Evolutionary conservation across 2,329 filamentous ascomycete genomes (phyloP).

Genomic region (Claviceps humidiphila): DNA sequence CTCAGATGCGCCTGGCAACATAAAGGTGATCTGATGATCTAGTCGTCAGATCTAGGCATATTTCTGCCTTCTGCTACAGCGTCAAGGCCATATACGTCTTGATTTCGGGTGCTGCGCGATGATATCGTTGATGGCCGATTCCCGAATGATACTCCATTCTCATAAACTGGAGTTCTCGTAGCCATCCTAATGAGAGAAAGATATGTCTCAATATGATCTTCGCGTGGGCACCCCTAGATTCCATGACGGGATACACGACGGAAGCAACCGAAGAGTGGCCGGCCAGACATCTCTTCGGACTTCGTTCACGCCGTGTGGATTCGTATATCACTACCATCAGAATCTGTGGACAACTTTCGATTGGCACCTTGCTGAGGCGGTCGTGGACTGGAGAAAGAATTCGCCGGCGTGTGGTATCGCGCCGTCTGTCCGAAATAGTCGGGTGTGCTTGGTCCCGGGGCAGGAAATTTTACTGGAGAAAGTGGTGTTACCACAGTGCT

Average conservation of each 20-base stretch:
- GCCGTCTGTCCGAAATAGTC: conserved; percentile 44
- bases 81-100: neutral
- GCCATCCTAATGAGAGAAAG: neutral
- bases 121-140: too few relatives aligned
- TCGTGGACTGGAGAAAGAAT: conserved; percentile 43
- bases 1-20: neutral
- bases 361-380: conserved; percentile 27
- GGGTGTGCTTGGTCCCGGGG: conserved; percentile 31
- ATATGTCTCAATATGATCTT: neutral
- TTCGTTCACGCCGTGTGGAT: conserved; percentile 44
- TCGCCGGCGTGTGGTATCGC: conserved; percentile 38
- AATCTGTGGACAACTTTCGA: conserved; percentile 24
- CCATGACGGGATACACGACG: neutral
- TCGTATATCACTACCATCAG: conserved; percentile 28
- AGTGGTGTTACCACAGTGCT: conserved; percentile 40
- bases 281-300: conserved; percentile 15
- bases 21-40: neutral
- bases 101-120: neutral
- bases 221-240: too few relatives aligned
- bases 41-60: neutral
- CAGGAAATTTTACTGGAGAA: conserved; percentile 24
- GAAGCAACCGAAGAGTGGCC: neutral
- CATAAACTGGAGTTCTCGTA: neutral
- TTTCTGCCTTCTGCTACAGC: neutral
- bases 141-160: neutral